Evolutionary conservation across 148 eudicot species (phyloP), one percentile per base, ranked within the genome.

Genomic region (Heliamphora exappendiculata): DNA sequence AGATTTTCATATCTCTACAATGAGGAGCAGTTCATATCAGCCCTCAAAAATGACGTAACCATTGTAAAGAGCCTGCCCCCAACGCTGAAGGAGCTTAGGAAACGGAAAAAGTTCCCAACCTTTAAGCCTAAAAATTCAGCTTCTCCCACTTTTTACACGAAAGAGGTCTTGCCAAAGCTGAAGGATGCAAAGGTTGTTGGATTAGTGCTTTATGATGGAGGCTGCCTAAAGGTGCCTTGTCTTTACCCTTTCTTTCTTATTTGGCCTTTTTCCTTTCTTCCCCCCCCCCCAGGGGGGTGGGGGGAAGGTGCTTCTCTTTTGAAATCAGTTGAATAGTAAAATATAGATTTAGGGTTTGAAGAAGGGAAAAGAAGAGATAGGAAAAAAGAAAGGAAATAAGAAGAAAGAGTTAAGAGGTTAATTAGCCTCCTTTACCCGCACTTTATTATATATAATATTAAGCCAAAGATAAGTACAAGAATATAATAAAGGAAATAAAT

Each of bases 1-100:
- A 91, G 97, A 76, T 95, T 92, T 85, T 91, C 97, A 26, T 92
- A 92, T 85, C 74, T 95, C 26, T 95, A 95, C 82, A 83, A 92
- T 66, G 97, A 90, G 79, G 97, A 92, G 70, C 90, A 89, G 77
- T 95, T 95, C 80, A 82, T 88, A 68, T 82, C 88, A 76, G 89
- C 91, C 76, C 84, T 95, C 42, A 80, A 84, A 73, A 91, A 85
- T 78, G 98, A 95, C 83, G 90, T 95, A 26, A 83, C 83, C 58
- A 72, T 95, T 83, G 86, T 91, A 67, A 91, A 86, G 83, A 83
- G 77, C 75, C 85, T 92, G 66, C 98, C 98, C 63, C 82, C 90
- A 20, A 77, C 83, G 78, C 82, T 89, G 80, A 88, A 80, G 82
- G 94, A 89, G 84, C 90, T 87, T 41, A 86, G 96, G 75, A 92